phyloP scores from a whole-genome alignment of 441 rosid genomes.

The Oxalis stricta region DNA sequence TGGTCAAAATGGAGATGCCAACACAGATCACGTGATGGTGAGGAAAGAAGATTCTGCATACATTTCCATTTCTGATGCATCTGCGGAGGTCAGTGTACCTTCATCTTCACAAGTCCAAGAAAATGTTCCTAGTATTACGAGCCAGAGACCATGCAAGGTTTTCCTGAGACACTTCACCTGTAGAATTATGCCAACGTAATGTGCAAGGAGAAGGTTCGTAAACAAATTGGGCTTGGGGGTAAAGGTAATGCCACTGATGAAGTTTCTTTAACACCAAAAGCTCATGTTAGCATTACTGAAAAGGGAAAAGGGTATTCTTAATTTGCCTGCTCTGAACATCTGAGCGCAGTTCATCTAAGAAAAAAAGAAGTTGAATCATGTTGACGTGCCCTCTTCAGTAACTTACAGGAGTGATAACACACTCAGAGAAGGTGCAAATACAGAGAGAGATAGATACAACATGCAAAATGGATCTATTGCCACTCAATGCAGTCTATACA shows the following conservation, averaged over 20 bases:
- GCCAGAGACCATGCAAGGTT: conserved; percentile 23
- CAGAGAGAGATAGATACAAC: conserved; percentile 18
- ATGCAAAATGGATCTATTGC: conserved; percentile 12
- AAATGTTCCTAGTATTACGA: conserved; percentile 17
- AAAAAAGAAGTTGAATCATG: conserved; percentile 28
- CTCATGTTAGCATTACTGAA: conserved; percentile 14
- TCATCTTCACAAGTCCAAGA: conserved; percentile 18
- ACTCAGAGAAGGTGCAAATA: conserved; percentile 20
- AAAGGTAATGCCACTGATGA: conserved; percentile 13
- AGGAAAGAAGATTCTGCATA: conserved; percentile 25
- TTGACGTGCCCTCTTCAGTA: conserved; percentile 19
- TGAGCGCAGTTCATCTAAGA: too few species aligned
- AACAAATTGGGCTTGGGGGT: conserved; percentile 16
- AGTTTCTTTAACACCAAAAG: conserved; percentile 13
- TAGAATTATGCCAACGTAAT: conserved; percentile 16
- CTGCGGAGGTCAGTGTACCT: conserved; percentile 14
- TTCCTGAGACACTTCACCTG: conserved; percentile 24
- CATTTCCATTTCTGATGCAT: conserved; percentile 16
- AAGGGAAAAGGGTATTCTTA: conserved; percentile 26
- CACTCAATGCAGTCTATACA: conserved; percentile 18
- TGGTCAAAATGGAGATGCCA: conserved; percentile 23
- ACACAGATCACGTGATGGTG: conserved; percentile 6
- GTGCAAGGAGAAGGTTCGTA: conserved; percentile 18
- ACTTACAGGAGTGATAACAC: conserved; percentile 19
- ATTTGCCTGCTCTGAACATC: conserved; percentile 20